phyloP scores from a whole-genome alignment of 139 green algal genomes.

The Micractinium conductrix region DNA sequence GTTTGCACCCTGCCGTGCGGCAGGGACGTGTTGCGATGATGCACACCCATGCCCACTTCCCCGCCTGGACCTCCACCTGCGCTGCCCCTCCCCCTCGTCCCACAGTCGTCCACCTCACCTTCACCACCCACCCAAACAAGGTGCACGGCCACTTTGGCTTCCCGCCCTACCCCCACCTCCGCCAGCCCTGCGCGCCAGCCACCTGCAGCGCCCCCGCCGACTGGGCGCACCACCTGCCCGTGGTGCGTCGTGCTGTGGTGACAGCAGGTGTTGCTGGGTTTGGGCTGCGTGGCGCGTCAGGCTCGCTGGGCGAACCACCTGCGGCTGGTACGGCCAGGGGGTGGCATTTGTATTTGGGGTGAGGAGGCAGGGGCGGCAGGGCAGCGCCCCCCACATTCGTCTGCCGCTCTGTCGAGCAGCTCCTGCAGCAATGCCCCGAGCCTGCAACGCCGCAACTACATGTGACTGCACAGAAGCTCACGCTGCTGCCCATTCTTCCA shows the following conservation, averaged over 20 bases:
- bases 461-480: no score
- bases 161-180: not conserved
- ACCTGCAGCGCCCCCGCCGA: not conserved
- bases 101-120: constrained; percentile 20
- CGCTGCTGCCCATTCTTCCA: no score
- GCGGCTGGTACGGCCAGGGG: not conserved
- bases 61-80: no score
- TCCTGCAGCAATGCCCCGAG: no score
- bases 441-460: no score
- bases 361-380: no score
- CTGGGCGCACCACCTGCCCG: constrained; percentile 9
- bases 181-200: constrained; percentile 4
- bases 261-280: not conserved
- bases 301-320: not conserved
- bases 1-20: no score
- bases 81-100: not conserved
- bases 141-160: constrained; percentile 30
- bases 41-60: no score
- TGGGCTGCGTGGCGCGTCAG: not conserved
- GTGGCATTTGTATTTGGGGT: no score
- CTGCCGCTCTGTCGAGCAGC: no score
- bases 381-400: no score
- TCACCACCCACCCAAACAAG: constrained; percentile 11
- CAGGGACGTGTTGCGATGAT: no score
- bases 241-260: not conserved